Evolutionary conservation across 805 yeast species (phyloP), one percentile per base, ranked within the genome.

Genomic region (Metschnikowia hibisci): DNA sequence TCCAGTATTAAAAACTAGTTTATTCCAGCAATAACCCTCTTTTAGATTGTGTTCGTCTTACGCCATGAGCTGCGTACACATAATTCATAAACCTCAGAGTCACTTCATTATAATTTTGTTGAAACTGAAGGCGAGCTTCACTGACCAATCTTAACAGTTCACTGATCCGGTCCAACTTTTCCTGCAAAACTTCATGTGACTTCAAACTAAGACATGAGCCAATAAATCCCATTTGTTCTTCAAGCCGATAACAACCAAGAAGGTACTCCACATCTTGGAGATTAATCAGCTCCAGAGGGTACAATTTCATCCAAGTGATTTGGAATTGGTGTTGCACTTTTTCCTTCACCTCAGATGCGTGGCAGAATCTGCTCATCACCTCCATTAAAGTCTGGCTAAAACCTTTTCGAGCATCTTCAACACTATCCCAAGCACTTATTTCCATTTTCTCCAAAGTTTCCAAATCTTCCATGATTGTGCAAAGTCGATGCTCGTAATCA

Each of bases 381-480:
- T 35, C 16, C 5, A 8, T 1, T n/a, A 35, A 5, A 14, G 16
- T 16, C 25, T n/a, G 14, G 4, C 6, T 12, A 3, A 14, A 27
- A 12, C 16, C 39, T 9, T 20, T 3, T 5, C 12, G 6, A 5
- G 18, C 18, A 12, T 6, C n/a, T 1, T 27, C 16, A 4, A 35
- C 26, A 6, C 26, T 35, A 4, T 27, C 12, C 23, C 16, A 7
- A 4, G n/a, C 39, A 16, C 23, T 26, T 12, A n/a, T 8, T 8
- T 35, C 32, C 32, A 26, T 26, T 3, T 16, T n/a, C 5, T 26
- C 25, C 8, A 35, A 10, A 12, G 22, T 7, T 1, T 35, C 32
- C 30, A 35, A 26, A 27, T 35, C 39, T 15, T 35, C 39, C 39
- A 35, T 18, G 10, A 35, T 6, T 15, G 31, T 25, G 7, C 39